A percentile compares a stretch with the other conserved stretches of the same genome.
Evolutionary conservation across 2,329 filamentous ascomycete species (phyloP).

Genomic region (Phyllosticta capitalensis): DNA sequence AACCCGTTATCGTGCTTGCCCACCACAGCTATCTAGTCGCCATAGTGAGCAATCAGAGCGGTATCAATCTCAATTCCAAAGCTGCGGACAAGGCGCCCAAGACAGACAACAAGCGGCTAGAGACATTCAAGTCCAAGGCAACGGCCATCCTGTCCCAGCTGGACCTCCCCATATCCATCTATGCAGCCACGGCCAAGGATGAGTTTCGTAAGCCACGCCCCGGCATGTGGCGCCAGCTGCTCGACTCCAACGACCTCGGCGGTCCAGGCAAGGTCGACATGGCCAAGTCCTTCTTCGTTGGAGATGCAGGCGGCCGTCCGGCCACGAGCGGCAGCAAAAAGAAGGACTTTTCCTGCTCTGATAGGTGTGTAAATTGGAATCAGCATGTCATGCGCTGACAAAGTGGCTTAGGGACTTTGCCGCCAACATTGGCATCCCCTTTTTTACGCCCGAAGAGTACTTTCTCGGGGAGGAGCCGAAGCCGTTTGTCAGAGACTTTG

Average conservation of each 20-base stretch:
- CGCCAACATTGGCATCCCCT: slow-evolving; percentile 69
- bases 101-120: slow-evolving; percentile 55
- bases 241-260: slow-evolving; percentile 42
- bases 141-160: slow-evolving; percentile 59
- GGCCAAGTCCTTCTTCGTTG: slow-evolving; percentile 69
- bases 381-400: slow-evolving; percentile 4
- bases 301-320: slow-evolving; percentile 62
- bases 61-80: slow-evolving; percentile 60
- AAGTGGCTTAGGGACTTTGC: slow-evolving; percentile 60
- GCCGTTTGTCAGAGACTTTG: slow-evolving; percentile 60
- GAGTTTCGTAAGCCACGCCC: slow-evolving; percentile 74
- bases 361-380: slow-evolving; percentile 37
- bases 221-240: slow-evolving; percentile 75
- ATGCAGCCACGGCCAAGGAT: slow-evolving; percentile 78
- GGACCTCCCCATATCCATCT: slow-evolving; percentile 67
- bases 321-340: slow-evolving; percentile 29
- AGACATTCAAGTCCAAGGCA: slow-evolving; percentile 77
- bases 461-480: slow-evolving; percentile 62
- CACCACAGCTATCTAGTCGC: slow-evolving; percentile 57
- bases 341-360: slow-evolving; percentile 51
- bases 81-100: slow-evolving; percentile 51
- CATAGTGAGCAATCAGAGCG: slow-evolving; percentile 83
- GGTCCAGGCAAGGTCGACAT: slow-evolving; percentile 53
- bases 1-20: slow-evolving; percentile 1
- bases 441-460: slow-evolving; percentile 84